These are phyloP conservation scores for Xylariaceae sp. DNA, from an alignment of 2,329 filamentous ascomycete species.

Conservation along the genomic window DNA sequence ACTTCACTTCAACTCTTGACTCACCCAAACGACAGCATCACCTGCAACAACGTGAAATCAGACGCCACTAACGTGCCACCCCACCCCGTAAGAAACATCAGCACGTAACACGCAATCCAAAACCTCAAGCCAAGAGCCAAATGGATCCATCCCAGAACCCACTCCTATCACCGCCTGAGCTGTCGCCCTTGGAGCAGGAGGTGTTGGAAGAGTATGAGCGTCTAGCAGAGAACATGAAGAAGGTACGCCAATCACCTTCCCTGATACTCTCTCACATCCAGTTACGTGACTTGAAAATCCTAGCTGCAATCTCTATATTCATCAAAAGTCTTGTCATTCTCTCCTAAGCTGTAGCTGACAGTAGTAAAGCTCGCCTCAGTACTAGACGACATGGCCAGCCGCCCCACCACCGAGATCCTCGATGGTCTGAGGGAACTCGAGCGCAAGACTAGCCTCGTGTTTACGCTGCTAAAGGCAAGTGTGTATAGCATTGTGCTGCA, in stretches of 20 bases:
- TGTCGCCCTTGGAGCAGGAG: constrained; percentile 85
- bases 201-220: constrained; percentile 91
- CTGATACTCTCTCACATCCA: no score
- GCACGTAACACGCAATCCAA: no score
- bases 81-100: no score
- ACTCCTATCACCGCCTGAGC: constrained; percentile 46
- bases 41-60: no score
- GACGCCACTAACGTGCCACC: no score
- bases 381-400: constrained; percentile 62
- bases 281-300: no score
- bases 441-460: constrained; percentile 90
- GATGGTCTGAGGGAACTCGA: constrained; percentile 86
- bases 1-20: no score
- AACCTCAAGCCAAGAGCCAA: no score
- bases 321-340: not conserved
- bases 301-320: not conserved
- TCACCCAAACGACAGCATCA: no score
- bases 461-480: constrained; percentile 93
- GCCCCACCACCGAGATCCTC: constrained; percentile 76
- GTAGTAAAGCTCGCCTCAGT: constrained; percentile 53
- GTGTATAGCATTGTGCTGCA: constrained; percentile 98
- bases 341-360: not conserved
- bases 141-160: constrained; percentile 17
- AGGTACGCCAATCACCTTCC: no score
- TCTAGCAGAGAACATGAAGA: constrained; percentile 86